Base-by-base conservation (phyloP, 306 rosid genomes). In the Prinsepia uniflora region DNA sequence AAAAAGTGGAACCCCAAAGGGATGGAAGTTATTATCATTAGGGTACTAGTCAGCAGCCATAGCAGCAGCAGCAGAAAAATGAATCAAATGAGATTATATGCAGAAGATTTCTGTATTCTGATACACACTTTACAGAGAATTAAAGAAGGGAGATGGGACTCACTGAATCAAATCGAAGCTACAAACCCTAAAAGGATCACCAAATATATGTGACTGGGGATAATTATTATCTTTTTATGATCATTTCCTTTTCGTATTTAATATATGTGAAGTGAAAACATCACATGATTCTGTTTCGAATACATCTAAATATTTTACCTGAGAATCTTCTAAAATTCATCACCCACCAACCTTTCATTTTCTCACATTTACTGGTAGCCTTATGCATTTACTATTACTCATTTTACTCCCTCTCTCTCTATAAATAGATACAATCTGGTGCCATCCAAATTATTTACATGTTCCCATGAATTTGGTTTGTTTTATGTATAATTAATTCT, bases 141-240 rank as follows among this genome's bases (percentile, higher is more conserved):
- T n/a, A n/a, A 54, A 36, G 57, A 15, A 42, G 45, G 74, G 30
- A 72, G 48, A 47, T 30, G 36, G 36, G 36, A 30, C 36, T 30
- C 36, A 87, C 85, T 81, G 91, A 80, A 85, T 82, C 91, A 86
- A 85, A 92, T 86, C 36, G 90, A 30, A 71, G 73, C 60, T 67
- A 56, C 78, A 81, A 74, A 79, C 83, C 91, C 96, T 22, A 84
- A 80, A 89, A 92, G 86, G 94, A 92, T 92, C 96, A 81, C 96
- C 80, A 72, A 74, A 87, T 71, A 89, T 89, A 87, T 87, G 91
- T 85, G 89, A 78, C 83, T 19, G 3, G 3, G 73, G 77, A 72
- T 71, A 63, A 19, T 71, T 79, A 81, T 78, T 70, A 48, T 78
- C 68, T 79, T 7, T 62, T 6, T 70, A 52, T 74, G 59, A 30